phyloP scores from a whole-genome alignment of 805 yeast genomes.

The Metschnikowia gruessii region DNA sequence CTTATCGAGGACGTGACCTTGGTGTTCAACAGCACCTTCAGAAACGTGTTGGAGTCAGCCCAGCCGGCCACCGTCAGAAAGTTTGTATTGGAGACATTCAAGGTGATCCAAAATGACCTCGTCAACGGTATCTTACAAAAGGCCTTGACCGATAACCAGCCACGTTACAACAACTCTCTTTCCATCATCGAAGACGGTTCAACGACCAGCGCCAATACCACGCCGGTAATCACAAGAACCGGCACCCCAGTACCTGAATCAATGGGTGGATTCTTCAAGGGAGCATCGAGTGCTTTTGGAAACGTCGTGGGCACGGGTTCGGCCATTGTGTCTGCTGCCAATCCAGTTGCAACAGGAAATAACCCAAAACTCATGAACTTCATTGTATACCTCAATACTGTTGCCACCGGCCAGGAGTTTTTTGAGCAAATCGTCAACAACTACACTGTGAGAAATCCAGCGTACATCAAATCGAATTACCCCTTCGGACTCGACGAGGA shows the following conservation, averaged over 20 bases:
- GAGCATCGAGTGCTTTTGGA: constrained; percentile 45
- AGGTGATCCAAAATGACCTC: constrained; percentile 62
- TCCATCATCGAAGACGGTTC: constrained; percentile 7
- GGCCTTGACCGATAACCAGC: constrained; percentile 38
- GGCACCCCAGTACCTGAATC: constrained; percentile 36
- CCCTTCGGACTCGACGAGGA: constrained; percentile 39
- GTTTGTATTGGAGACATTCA: constrained; percentile 53
- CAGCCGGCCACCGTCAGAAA: constrained; percentile 53
- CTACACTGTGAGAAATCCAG: constrained; percentile 25
- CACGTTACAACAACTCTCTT: constrained; percentile 37
- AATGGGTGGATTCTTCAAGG: constrained; percentile 39
- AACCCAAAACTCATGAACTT: constrained; percentile 53
- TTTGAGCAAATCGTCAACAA: constrained; percentile 51
- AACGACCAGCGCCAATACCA: constrained; percentile 16
- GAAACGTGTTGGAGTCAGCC: constrained; percentile 70
- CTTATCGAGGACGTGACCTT: constrained; percentile 82
- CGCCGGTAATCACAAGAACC: constrained; percentile 28
- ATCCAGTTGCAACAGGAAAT: constrained; percentile 35
- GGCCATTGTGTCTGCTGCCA: constrained; percentile 23
- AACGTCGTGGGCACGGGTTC: constrained; percentile 36
- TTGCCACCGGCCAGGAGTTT: constrained; percentile 60
- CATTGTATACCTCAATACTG: constrained; percentile 67
- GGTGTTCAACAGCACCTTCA: constrained; percentile 63
- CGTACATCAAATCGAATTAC: constrained; percentile 25
- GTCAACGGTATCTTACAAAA: constrained; percentile 47